A percentile compares a stretch with the other conserved stretches of the same genome.
These are phyloP conservation scores for Microbotryum silenes-acaulis DNA, from an alignment of 1,284 basidiomycete genomes.

Conservation along the genomic window DNA sequence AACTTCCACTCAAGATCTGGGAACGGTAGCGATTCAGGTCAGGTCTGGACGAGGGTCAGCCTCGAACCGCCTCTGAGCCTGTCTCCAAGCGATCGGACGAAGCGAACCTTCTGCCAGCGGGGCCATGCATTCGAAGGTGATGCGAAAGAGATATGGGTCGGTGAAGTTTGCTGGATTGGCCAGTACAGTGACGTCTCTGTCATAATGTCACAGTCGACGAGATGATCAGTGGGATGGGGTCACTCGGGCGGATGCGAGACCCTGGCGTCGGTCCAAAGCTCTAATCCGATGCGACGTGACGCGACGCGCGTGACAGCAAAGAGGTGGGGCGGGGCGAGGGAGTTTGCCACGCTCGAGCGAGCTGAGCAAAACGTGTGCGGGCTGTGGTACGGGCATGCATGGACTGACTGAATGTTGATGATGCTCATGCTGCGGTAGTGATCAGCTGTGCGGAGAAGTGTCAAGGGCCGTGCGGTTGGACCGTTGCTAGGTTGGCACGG, in stretches of 20 bases:
- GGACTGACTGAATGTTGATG: constrained; percentile 30
- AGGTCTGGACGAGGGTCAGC: neutral
- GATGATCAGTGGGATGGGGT: neutral
- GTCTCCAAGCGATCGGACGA: constrained; percentile 27
- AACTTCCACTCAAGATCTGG: constrained; percentile 94
- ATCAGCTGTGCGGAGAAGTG: too few species aligned
- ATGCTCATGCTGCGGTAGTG: constrained; percentile 23
- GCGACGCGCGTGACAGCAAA: neutral
- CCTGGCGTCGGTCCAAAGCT: neutral
- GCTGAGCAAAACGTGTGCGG: neutral
- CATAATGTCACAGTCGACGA: neutral
- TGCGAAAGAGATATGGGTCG: constrained; percentile 86
- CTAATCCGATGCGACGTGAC: neutral
- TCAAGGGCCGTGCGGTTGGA: too few species aligned
- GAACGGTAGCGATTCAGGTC: neutral
- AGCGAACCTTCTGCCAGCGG: constrained; percentile 71
- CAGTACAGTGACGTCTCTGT: constrained; percentile 48
- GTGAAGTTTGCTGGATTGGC: constrained; percentile 89
- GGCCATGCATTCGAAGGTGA: constrained; percentile 97
- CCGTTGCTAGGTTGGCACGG: too few species aligned
- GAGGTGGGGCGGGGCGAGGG: neutral
- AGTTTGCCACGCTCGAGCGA: neutral
- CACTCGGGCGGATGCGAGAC: neutral
- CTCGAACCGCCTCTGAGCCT: neutral
- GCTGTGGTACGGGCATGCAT: neutral